Evolutionary conservation across 495 filamentous ascomycete species (phyloP), one percentile per base, ranked within the genome.

Genomic region (Trypethelium eluteriae): DNA sequence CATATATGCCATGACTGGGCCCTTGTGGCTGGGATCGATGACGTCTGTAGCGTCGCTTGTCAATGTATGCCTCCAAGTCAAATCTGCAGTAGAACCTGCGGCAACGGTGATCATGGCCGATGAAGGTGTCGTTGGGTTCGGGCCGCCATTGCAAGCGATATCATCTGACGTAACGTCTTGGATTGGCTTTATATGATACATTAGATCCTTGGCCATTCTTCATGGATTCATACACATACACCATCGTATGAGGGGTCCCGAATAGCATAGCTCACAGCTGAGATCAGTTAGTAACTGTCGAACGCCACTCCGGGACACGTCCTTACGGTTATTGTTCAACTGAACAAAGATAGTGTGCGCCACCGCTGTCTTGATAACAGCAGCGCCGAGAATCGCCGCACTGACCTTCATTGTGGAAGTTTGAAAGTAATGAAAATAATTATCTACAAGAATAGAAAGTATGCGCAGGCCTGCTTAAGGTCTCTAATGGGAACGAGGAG

Each of bases 261-360:
- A 62, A 82, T 80, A n/a, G 68, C 80, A 67, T 78, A 74, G 67
- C 49, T 67, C 7, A 74, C 75, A 9, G 73, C 39, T 69, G 68
- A 56, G 39, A 63, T 11, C 38, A 44, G 18, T 53, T 18, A 53
- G 49, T 18, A 14, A 14, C 18, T 18, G 41, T 53, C 49, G n/a
- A n/a, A 11, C 1, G 49, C 5, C 9, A 53, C 49, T n/a, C n/a
- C 0, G 5, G 16, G n/a, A 53, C 18, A 46, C 14, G 14, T 5
- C 5, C 49, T 53, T 41, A 73, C 70, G 67, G 61, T 81, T 76
- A 6, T 69, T 76, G 14, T 67, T 76, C 2, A 86, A 76, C 66
- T 83, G 79, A 53, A 80, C 74, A 70, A 86, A 86, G 66, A 86
- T 86, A 32, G 83, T 83, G 70, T 86, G 83, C 0, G 78, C 80